phyloP scores from a whole-genome alignment of 108 stramenopile genomes.

The Nannochloropsis oceanica region DNA sequence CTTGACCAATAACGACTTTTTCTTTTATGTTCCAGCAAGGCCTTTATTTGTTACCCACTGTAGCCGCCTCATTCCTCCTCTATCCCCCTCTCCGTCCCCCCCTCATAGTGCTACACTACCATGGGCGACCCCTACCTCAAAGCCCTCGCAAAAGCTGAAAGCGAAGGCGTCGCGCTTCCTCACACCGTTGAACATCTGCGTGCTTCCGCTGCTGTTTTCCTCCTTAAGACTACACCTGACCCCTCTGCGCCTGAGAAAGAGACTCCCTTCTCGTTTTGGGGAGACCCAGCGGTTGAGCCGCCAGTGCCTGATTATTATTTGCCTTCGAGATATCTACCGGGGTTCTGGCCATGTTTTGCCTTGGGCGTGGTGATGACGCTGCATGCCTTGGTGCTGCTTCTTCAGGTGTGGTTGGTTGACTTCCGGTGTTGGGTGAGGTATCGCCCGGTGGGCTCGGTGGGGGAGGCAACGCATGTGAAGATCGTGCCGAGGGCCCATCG shows the following conservation, averaged over 20 bases:
- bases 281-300: not conserved
- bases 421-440: conserved; percentile 77
- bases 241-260: not conserved
- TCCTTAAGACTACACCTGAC: not conserved
- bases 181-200: not conserved
- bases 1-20: too few relatives aligned
- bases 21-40: too few relatives aligned
- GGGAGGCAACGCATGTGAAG: conserved; percentile 27
- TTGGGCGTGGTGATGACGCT: conserved; percentile 53
- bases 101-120: not conserved
- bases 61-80: too few relatives aligned
- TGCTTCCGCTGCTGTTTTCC: not conserved
- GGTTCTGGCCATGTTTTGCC: conserved; percentile 57
- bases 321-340: conserved; percentile 48
- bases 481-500: conserved; percentile 22
- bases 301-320: conserved; percentile 21
- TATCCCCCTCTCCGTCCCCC: not conserved
- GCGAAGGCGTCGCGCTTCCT: not conserved
- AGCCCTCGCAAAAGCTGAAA: not conserved
- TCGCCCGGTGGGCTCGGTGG: conserved; percentile 34
- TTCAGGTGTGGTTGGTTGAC: conserved; percentile 82
- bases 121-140: not conserved
- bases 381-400: conserved; percentile 63
- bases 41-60: too few relatives aligned
- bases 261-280: not conserved